Base-by-base conservation (phyloP, 352 stramenopile genomes). In the Blastocystis sp. region DNA sequence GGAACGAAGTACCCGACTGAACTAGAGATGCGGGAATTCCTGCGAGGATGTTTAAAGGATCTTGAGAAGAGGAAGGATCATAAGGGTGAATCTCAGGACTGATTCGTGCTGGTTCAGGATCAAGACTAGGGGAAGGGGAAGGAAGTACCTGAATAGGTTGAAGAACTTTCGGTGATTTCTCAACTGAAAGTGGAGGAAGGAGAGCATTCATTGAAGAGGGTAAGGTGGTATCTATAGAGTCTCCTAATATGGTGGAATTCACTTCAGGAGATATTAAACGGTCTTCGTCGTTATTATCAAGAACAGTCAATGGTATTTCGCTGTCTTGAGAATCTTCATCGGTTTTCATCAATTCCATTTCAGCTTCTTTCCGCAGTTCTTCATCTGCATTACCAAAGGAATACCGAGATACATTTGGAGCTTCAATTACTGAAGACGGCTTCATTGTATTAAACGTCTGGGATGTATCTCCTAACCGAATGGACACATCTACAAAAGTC, bases 341-440 rank as follows among this genome's bases (percentile, higher is more conserved):
- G 5, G 3, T 32, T 61, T 69, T 75, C 37, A 35, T 19, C 29
- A 16, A 52, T 29, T 75, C 63, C 19, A 27, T 32, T 46, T 75
- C 63, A 29, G 29, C 63, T 29, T 75, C 63, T 43, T 29, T 19
- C 11, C 19, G 21, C 14, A 75, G 7, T n/a, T 39, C 63, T 29
- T 32, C 63, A 29, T 75, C 63, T 21, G 63, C 63, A 29, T 75
- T 42, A 51, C 37, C 63, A 19, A 75, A 42, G 37, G 63, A 75
- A 46, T 54, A 49, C 9, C 29, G 29, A 21, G 37, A 75, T 19
- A 54, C 27, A 19, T 14, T 12, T 3, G 63, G 63, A 32, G 49
- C 37, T 54, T 32, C 63, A 1, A n/a, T 32, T 16, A 54, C 29
- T 9, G 49, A 19, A 54, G 7, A 19, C 19, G 39, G 63, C 35